phyloP scores from a whole-genome alignment of 495 filamentous ascomycete genomes.

The Parathielavia hyrcaniae region DNA sequence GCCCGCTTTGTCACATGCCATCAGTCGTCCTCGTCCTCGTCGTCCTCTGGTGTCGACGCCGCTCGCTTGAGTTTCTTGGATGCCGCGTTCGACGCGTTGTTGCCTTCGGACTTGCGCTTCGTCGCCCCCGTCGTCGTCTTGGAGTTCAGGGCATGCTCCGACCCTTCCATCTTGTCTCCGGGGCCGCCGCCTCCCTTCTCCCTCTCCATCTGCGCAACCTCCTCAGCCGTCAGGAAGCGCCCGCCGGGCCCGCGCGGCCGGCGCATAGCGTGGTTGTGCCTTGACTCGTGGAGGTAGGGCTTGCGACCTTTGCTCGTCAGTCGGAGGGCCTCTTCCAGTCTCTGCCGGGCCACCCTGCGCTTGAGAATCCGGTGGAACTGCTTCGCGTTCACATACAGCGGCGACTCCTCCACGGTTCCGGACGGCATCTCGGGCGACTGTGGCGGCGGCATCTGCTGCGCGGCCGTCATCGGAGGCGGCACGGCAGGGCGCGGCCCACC shows the following conservation, averaged over 20 bases:
- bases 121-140: constrained; percentile 38
- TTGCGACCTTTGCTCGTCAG: constrained; percentile 93
- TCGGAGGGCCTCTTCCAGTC: constrained; percentile 82
- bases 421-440: constrained; percentile 77
- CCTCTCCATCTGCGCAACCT: constrained; percentile 84
- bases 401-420: constrained; percentile 78
- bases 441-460: constrained; percentile 53
- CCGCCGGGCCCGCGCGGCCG: constrained; percentile 93
- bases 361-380: constrained; percentile 98
- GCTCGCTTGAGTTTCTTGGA: constrained; percentile 52
- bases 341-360: constrained; percentile 84
- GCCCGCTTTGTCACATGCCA: constrained; percentile 16
- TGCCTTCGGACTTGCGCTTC: constrained; percentile 42
- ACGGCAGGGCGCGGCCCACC: constrained; percentile 37
- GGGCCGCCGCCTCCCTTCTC: constrained; percentile 38
- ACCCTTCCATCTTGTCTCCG: constrained; percentile 33
- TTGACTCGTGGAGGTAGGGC: constrained; percentile 96
- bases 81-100: constrained; percentile 35
- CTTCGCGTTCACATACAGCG: constrained; percentile 96
- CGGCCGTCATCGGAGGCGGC: constrained; percentile 43
- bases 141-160: constrained; percentile 10
- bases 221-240: constrained; percentile 95
- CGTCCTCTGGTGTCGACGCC: constrained; percentile 40
- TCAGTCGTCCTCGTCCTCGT: constrained; percentile 47
- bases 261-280: constrained; percentile 98